A percentile compares a stretch with the other conserved stretches of the same genome.
Conservation (phyloP, 2,329 filamentous ascomycete genomes). For the Colletotrichum neosansevieriae region DNA sequence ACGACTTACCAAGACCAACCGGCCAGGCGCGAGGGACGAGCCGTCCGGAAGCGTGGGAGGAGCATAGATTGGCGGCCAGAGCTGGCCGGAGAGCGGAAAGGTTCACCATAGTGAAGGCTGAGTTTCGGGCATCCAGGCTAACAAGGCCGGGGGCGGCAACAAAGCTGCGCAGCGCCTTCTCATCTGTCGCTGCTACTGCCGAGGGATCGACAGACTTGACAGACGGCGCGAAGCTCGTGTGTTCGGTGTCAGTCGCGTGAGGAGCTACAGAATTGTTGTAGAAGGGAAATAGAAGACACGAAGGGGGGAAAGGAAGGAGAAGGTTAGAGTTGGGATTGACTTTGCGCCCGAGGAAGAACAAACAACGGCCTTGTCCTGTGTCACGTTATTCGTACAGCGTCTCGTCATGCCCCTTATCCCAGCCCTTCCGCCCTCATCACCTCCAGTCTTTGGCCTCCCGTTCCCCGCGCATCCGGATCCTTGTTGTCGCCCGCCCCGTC, state of each 20-base stretch:
- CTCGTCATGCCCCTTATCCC: constrained; percentile 20
- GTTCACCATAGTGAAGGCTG: constrained; percentile 29
- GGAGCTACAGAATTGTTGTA: not conserved
- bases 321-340: constrained; percentile 35
- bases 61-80: constrained; percentile 32
- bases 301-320: not conserved
- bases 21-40: constrained; percentile 31
- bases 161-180: constrained; percentile 22
- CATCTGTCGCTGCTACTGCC: constrained; percentile 33
- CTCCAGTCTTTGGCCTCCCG: constrained; percentile 13
- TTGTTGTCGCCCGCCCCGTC: constrained; percentile 21
- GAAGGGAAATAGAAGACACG: constrained; percentile 16
- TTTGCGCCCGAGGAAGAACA: constrained; percentile 31
- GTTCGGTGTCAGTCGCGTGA: not conserved
- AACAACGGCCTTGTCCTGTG: constrained; percentile 21
- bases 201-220: constrained; percentile 3
- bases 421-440: constrained; percentile 10
- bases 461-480: constrained; percentile 34
- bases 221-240: constrained; percentile 6
- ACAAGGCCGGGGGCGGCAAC: constrained; percentile 23
- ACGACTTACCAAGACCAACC: constrained; percentile 27
- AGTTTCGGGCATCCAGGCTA: constrained; percentile 36
- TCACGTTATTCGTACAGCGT: constrained; percentile 19
- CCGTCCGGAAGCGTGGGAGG: constrained; percentile 23
- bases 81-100: constrained; percentile 36